These are phyloP conservation scores for Botryotinia globosa DNA, from an alignment of 2,329 filamentous ascomycete species.

Conservation along the genomic window DNA sequence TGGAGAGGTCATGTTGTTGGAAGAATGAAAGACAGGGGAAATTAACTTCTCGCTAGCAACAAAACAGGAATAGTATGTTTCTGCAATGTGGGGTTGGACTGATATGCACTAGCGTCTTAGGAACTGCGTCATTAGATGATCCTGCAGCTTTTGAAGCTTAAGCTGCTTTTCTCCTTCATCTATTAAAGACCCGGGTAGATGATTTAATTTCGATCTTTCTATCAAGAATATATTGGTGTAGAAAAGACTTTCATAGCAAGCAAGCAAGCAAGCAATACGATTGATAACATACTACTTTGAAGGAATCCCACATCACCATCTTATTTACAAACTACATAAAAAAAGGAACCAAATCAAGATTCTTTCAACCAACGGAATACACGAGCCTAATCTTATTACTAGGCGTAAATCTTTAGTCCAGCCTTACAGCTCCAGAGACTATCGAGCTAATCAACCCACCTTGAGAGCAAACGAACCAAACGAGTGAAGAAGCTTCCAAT, in stretches of 20 bases:
- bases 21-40: neutral
- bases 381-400: neutral
- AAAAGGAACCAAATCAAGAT: neutral
- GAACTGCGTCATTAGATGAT: constrained; percentile 11
- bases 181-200: neutral
- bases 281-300: neutral
- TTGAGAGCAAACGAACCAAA: neutral
- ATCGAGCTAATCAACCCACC: neutral
- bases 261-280: neutral
- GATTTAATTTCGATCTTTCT: neutral
- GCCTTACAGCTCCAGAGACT: constrained; percentile 4
- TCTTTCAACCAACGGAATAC: neutral
- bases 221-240: neutral
- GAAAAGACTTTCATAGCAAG: neutral
- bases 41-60: neutral
- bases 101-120: neutral
- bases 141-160: neutral
- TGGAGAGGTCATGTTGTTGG: neutral
- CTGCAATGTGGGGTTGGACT: neutral
- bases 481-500: neutral
- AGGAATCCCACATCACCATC: too few species aligned
- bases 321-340: too few species aligned
- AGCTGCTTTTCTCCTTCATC: constrained; percentile 1
- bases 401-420: constrained; percentile 1
- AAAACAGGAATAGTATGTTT: neutral